Conservation (phyloP, 352 stramenopile species). For the Phytophthora sansomeana region DNA sequence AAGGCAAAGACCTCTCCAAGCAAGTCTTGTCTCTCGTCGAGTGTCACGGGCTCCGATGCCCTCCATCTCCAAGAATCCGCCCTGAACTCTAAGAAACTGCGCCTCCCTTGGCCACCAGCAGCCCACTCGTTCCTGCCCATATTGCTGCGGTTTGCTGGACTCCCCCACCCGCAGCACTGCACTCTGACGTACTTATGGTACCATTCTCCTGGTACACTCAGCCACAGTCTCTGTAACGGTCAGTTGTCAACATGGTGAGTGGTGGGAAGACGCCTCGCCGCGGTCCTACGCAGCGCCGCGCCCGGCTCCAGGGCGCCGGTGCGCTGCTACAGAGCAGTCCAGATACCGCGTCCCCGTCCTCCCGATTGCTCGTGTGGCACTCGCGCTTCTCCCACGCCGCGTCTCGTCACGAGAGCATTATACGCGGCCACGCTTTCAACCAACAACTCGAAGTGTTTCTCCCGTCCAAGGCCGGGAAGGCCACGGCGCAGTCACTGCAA, state of each 20-base stretch:
- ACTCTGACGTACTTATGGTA: constrained; percentile 8
- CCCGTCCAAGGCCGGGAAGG: constrained; percentile 39
- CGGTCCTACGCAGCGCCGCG: constrained; percentile 35
- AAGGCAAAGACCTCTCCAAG: neutral
- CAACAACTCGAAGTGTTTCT: constrained; percentile 82
- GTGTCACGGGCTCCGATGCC: constrained; percentile 19
- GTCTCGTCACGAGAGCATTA: constrained; percentile 59
- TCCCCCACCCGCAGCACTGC: constrained; percentile 25
- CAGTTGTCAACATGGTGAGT: constrained; percentile 64
- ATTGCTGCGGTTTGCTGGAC: constrained; percentile 30
- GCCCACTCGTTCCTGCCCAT: constrained; percentile 1
- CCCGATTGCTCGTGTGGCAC: constrained; percentile 71
- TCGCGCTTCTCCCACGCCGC: constrained; percentile 50
- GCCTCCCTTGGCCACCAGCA: constrained; percentile 10
- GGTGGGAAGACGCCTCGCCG: constrained; percentile 56
- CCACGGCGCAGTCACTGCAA: constrained; percentile 58
- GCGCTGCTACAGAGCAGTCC: constrained; percentile 21
- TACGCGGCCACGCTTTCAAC: constrained; percentile 59
- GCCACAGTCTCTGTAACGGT: no score
- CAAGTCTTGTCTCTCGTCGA: constrained; percentile 2
- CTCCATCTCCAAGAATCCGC: constrained; percentile 2
- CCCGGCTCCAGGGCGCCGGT: constrained; percentile 10
- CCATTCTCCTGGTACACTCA: neutral
- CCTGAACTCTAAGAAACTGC: constrained; percentile 8
- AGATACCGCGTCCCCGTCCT: constrained; percentile 34